Evolutionary conservation across 139 green algal genomes (phyloP).

Genomic region (Auxenochlorella protothecoides): DNA sequence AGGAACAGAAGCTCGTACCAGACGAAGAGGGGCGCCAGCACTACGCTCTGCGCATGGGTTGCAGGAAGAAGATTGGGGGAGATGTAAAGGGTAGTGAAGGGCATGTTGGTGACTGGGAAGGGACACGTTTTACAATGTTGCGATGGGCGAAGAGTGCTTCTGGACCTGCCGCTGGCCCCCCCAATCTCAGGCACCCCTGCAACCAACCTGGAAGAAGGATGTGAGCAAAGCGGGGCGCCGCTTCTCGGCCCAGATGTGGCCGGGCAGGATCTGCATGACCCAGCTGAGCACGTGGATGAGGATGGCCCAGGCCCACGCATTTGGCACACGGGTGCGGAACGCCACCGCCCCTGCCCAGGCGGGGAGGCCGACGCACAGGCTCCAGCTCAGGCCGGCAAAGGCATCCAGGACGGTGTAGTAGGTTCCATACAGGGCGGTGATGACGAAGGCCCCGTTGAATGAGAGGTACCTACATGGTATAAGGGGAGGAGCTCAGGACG

Average conservation of each 20-base stretch:
- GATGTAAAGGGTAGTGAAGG: background rate
- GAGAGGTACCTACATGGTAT: conserved; percentile 9
- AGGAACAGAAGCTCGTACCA: conserved; percentile 80
- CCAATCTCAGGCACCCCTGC: background rate
- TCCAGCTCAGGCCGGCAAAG: conserved; percentile 62
- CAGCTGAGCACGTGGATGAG: conserved; percentile 43
- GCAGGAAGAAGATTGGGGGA: no score
- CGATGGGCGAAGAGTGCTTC: no score
- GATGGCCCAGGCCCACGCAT: conserved; percentile 44
- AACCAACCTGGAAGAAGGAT: conserved; percentile 58
- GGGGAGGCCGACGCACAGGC: conserved; percentile 39
- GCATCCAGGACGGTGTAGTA: conserved; percentile 62
- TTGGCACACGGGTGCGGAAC: conserved; percentile 29
- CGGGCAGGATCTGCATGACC: conserved; percentile 54
- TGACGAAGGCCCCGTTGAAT: conserved; percentile 25
- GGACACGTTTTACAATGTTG: no score
- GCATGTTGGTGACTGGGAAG: no score
- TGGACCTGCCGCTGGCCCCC: background rate
- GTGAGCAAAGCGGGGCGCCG: conserved; percentile 67
- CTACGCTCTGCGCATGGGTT: conserved; percentile 29
- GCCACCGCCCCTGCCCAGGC: conserved; percentile 40
- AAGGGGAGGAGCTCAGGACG: background rate
- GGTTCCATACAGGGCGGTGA: conserved; percentile 22
- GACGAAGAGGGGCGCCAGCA: conserved; percentile 69
- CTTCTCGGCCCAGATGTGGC: conserved; percentile 63